Evolutionary conservation across 345 rosid species (phyloP).

Genomic region (Sonneratia caseolaris): DNA sequence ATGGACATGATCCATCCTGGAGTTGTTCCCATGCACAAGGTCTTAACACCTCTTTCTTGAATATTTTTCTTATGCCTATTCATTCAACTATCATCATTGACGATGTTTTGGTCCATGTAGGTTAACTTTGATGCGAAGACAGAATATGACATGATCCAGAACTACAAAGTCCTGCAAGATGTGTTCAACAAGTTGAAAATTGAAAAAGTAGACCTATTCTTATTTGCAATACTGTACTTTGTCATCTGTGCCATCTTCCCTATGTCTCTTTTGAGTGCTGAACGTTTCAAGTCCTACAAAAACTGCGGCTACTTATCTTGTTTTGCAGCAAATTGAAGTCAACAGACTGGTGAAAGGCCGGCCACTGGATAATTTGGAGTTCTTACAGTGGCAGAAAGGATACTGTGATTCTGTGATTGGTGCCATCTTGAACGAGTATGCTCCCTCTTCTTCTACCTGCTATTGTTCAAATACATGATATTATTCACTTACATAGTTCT

Average conservation of each 20-base stretch:
- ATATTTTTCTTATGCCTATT: background rate
- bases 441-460: background rate
- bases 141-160: slow-evolving; percentile 96
- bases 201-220: slow-evolving; percentile 44
- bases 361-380: slow-evolving; percentile 96
- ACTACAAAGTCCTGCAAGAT: slow-evolving; percentile 94
- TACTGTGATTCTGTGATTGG: slow-evolving; percentile 94
- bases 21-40: slow-evolving; percentile 97
- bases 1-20: slow-evolving; percentile 94
- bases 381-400: slow-evolving; percentile 89
- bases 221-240: background rate
- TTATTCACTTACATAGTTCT: background rate
- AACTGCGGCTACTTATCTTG: background rate
- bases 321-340: slow-evolving; percentile 45
- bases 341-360: slow-evolving; percentile 85
- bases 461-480: background rate
- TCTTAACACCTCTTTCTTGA: slow-evolving; percentile 5
- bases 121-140: slow-evolving; percentile 92
- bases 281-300: background rate
- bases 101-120: slow-evolving; percentile 18
- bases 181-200: slow-evolving; percentile 87
- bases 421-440: slow-evolving; percentile 90
- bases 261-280: background rate
- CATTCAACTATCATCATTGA: background rate
- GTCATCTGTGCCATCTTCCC: background rate